Conservation (phyloP, 768 basidiomycete species). For the Myochromella boudieri region DNA sequence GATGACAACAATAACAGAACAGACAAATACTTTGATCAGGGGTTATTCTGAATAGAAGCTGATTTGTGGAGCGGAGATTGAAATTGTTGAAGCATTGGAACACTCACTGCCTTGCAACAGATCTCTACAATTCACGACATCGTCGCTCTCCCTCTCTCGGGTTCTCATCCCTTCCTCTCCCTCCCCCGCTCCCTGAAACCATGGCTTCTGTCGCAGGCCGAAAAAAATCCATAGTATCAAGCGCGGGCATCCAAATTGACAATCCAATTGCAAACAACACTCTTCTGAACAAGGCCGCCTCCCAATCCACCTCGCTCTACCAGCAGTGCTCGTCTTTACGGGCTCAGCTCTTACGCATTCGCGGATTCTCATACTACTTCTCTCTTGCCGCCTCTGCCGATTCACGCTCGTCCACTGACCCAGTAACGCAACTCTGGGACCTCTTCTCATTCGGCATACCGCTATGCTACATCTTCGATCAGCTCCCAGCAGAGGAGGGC, state of each 20-base stretch:
- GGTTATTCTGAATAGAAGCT: slow-evolving; percentile 21
- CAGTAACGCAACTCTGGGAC: slow-evolving; percentile 93
- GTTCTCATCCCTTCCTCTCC: slow-evolving; percentile 6
- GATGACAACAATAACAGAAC: slow-evolving; percentile 9
- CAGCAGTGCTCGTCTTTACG: slow-evolving; percentile 86
- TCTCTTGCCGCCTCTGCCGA: slow-evolving; percentile 54
- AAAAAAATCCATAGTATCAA: slow-evolving; percentile 78
- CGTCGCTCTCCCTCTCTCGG: slow-evolving; percentile 10
- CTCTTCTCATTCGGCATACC: slow-evolving; percentile 91
- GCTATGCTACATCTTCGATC: slow-evolving; percentile 95
- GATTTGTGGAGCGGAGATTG: slow-evolving; percentile 24
- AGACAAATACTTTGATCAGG: slow-evolving; percentile 8
- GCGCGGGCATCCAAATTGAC: slow-evolving; percentile 66
- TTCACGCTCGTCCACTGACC: slow-evolving; percentile 80
- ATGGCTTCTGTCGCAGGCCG: slow-evolving; percentile 64
- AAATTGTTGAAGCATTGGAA: slow-evolving; percentile 11
- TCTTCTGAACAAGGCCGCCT: slow-evolving; percentile 89
- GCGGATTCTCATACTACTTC: slow-evolving; percentile 72
- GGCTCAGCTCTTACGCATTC: slow-evolving; percentile 74
- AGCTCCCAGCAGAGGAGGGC: slow-evolving; percentile 67
- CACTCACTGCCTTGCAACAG: slow-evolving; percentile 17
- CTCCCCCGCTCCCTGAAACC: slow-evolving; percentile 25
- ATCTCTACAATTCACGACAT: slow-evolving; percentile 15
- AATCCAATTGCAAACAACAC: slow-evolving; percentile 77
- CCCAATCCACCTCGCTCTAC: slow-evolving; percentile 84